These are phyloP conservation scores for Dictyophora rubrovolvata DNA, from an alignment of 768 basidiomycete species.

Conservation along the genomic window DNA sequence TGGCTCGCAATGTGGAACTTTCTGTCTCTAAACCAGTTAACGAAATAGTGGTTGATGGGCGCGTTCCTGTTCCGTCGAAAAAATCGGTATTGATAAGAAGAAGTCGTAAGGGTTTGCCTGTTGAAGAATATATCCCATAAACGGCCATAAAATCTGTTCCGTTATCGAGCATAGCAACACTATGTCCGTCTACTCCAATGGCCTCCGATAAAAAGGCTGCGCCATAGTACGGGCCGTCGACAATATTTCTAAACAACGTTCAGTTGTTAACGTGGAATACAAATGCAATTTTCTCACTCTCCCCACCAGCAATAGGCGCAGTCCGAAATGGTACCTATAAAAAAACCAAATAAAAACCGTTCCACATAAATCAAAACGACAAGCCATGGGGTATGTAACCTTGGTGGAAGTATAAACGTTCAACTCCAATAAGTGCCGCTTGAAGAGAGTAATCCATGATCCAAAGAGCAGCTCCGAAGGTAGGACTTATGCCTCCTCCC, in stretches of 20 bases:
- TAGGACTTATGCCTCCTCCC: slow-evolving; percentile 31
- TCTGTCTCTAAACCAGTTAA: slow-evolving; percentile 19
- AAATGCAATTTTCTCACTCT: slow-evolving; percentile 7
- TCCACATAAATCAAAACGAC: not conserved
- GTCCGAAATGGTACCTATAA: slow-evolving; percentile 25
- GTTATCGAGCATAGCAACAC: slow-evolving; percentile 26
- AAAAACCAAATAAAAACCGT: too few species aligned
- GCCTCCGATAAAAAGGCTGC: slow-evolving; percentile 29
- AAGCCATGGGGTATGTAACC: slow-evolving; percentile 9
- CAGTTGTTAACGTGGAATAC: not conserved
- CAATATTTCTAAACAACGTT: slow-evolving; percentile 11
- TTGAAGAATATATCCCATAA: slow-evolving; percentile 22
- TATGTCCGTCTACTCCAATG: slow-evolving; percentile 23
- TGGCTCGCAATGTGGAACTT: slow-evolving; percentile 15
- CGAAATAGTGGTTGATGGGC: slow-evolving; percentile 19
- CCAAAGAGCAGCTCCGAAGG: slow-evolving; percentile 31
- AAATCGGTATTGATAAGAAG: slow-evolving; percentile 29
- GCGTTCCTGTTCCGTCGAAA: slow-evolving; percentile 25
- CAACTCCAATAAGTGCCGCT: slow-evolving; percentile 25
- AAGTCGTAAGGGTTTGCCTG: slow-evolving; percentile 19
- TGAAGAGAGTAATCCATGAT: slow-evolving; percentile 32
- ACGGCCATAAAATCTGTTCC: slow-evolving; percentile 21
- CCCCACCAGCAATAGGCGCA: slow-evolving; percentile 35
- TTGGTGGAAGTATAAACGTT: slow-evolving; percentile 32
- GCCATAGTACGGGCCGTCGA: slow-evolving; percentile 29